Evolutionary conservation across 2,329 filamentous ascomycete genomes (phyloP).

Genomic region (Colletotrichum sojae): DNA sequence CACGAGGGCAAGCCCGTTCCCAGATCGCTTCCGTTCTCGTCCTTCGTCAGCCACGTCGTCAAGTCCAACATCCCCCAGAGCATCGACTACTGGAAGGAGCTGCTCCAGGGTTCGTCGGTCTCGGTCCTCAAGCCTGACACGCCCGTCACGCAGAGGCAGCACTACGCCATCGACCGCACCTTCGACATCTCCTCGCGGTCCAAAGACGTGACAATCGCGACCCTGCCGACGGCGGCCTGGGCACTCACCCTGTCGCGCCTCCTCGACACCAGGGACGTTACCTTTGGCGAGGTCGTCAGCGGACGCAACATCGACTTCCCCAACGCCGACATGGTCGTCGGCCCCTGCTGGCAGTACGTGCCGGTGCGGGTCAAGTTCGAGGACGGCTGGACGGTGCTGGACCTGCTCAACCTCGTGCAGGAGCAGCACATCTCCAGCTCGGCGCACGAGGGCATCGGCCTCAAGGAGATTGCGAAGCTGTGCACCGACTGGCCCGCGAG

Average conservation of each 20-base stretch:
- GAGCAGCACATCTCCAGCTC: constrained; percentile 70
- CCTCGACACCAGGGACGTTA: constrained; percentile 67
- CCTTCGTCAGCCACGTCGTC: constrained; percentile 60
- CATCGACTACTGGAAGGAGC: constrained; percentile 72
- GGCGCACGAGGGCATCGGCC: constrained; percentile 67
- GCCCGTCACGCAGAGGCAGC: constrained; percentile 53
- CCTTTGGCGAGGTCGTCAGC: constrained; percentile 77
- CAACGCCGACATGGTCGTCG: constrained; percentile 69
- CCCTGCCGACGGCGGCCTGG: constrained; percentile 78
- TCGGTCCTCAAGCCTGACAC: constrained; percentile 54
- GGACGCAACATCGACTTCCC: constrained; percentile 73
- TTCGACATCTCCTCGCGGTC: constrained; percentile 63
- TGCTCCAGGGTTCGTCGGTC: constrained; percentile 70
- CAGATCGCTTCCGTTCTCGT: constrained; percentile 59
- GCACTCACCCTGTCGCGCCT: constrained; percentile 72
- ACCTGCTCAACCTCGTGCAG: constrained; percentile 68
- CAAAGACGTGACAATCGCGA: constrained; percentile 73
- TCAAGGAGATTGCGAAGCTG: constrained; percentile 65
- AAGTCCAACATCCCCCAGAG: constrained; percentile 61
- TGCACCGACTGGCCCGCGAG: constrained; percentile 62
- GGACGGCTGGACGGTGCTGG: constrained; percentile 63
- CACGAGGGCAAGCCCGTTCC: constrained; percentile 54
- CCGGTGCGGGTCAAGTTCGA: constrained; percentile 73
- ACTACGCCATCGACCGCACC: constrained; percentile 58
- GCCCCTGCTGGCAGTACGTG: constrained; percentile 78